Evolutionary conservation across 495 filamentous ascomycete species (phyloP), one percentile per base, ranked within the genome.

Genomic region (Podospora appendiculata): DNA sequence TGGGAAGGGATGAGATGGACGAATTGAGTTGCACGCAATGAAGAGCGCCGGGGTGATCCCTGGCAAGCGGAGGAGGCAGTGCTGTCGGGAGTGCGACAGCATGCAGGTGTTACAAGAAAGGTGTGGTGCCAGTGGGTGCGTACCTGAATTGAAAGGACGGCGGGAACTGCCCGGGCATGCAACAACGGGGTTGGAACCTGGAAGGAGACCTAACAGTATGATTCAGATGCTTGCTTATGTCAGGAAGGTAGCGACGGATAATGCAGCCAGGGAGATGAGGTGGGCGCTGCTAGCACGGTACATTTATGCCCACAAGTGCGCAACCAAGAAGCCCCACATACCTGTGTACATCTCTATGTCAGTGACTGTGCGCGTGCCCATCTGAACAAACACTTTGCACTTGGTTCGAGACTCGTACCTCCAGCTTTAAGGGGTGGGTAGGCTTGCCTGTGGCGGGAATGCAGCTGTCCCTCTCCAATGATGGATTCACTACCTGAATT

Each of bases 221-320:
- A 18, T 16, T 45, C 18, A 16, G 14, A 41, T 45, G 42, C 48
- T 35, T 32, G 8, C 41, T 18, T 33, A n/a, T 13, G 36, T 17
- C 11, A 0, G 38, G 19, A 17, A 54, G 43, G 54, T 60, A 55
- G 38, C 47, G 25, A 19, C 43, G 42, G 59, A 51, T 62, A 57
- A 54, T 56, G 56, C 54, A 36, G 11, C 25, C 33, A 8, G 44
- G 60, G 54, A 54, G 50, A 58, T 58, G 47, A 60, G 57, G 51
- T 60, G 32, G 25, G 11, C 16, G 17, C 12, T 39, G 47, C 47
- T 49, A 13, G 14, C 25, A 25, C 5, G 5, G 25, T 25, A 25
- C 25, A 25, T 25, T 17, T 17, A 14, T 44, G 39, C 17, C 16
- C 41, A 12, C 14, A 6, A 4, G 8, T 17, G 8, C 8, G 41